Conservation (phyloP, 768 basidiomycete species). For the Royoungia palumana region DNA sequence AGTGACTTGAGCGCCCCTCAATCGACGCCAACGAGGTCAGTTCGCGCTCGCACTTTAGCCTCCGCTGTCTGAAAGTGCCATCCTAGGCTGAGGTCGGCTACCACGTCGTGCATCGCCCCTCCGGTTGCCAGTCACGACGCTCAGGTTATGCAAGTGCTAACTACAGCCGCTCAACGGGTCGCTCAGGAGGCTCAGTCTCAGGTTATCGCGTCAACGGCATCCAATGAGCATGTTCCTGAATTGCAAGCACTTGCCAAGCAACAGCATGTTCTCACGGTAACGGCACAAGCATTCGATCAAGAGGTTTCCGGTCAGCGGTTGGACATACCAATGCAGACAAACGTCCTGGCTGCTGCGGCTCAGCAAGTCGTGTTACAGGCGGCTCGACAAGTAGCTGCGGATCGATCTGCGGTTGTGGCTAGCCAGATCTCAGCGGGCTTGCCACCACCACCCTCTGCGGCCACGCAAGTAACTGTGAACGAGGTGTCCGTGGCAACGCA, state of each 20-base stretch:
- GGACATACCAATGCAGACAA: conserved; percentile 47
- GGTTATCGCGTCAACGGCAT: conserved; percentile 49
- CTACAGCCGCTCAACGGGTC: conserved; percentile 73
- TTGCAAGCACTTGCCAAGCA: conserved; percentile 74
- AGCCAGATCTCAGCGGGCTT: conserved; percentile 40
- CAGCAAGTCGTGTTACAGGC: conserved; percentile 81
- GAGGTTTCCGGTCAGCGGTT: conserved; percentile 55
- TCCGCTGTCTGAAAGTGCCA: conserved; percentile 1
- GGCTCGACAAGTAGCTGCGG: conserved; percentile 55
- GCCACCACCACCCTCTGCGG: conserved; percentile 28
- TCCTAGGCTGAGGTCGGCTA: conserved; percentile 31
- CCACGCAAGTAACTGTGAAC: conserved; percentile 49
- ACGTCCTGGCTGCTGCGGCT: conserved; percentile 66
- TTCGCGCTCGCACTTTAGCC: not conserved
- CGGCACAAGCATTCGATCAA: conserved; percentile 73
- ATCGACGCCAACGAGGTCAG: conserved; percentile 28
- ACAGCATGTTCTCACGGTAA: conserved; percentile 69
- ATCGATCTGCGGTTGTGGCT: conserved; percentile 44
- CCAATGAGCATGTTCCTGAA: conserved; percentile 45
- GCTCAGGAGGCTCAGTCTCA: conserved; percentile 72
- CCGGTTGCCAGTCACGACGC: conserved; percentile 50
- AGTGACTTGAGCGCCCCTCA: conserved; percentile 39
- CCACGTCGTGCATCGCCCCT: conserved; percentile 29
- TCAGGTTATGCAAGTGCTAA: conserved; percentile 74
- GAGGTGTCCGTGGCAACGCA: conserved; percentile 63